Evolutionary conservation across 2,329 filamentous ascomycete genomes (phyloP), one percentile per base, ranked within the genome.

Genomic region (Aureobasidium sp.): DNA sequence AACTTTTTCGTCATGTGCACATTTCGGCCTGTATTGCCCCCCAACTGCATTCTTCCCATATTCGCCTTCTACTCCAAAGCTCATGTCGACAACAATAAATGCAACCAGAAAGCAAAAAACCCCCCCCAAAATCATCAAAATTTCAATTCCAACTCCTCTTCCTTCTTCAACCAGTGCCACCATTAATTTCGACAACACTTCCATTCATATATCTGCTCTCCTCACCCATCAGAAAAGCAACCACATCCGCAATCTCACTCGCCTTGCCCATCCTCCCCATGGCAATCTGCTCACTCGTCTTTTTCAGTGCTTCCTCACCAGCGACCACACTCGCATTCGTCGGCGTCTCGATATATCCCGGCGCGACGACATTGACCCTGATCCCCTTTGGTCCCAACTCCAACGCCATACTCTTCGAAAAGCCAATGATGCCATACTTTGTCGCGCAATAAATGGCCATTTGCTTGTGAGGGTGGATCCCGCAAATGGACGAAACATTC

Each of bases 161-260:
- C n/a, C n/a, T n/a, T n/a, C n/a, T 34, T 30, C 29, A 51, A 19
- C 35, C 48, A 19, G 37, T 40, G 14, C 66, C 70, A 3, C 77
- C 77, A 62, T 75, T 73, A 44, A 77, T 66, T 59, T 76, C 73
- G 40, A 76, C 63, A 16, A 77, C 69, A 58, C 66, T 68, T 12
- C 74, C 74, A 60, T 71, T 76, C 53, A 76, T 68, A 65, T 76
- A 77, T 55, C 66, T 62, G 27, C 65, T 65, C 48, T 70, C 71
- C 16, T 71, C 68, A 24, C 72, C 68, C 54, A 77, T 71, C 60
- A 77, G 61, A 62, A 76, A 77, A 12, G 70, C 69, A 32, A 76
- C 74, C n/a, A 75, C 72, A 64, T 75, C 72, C 25, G 74, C 74
- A 22, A 77, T 69, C 61, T 78, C 75, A 53, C 70, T 71, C 1